These are phyloP conservation scores for Aureobasidium sp. DNA, from an alignment of 2,329 filamentous ascomycete genomes.

Conservation along the genomic window DNA sequence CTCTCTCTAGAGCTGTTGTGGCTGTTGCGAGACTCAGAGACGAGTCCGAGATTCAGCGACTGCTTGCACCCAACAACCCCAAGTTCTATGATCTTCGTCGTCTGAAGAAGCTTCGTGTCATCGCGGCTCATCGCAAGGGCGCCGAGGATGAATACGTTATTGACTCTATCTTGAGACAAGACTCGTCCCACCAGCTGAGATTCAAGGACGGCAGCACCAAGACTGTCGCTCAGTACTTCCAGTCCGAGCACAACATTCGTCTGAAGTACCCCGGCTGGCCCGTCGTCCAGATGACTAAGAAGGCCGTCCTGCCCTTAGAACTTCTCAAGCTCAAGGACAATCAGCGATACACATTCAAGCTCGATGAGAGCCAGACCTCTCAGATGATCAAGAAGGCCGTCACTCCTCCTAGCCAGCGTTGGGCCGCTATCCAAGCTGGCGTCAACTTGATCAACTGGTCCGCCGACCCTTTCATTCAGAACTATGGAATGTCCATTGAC, in stretches of 20 bases:
- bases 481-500: constrained; percentile 67
- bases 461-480: constrained; percentile 58
- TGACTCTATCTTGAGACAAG: constrained; percentile 35
- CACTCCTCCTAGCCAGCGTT: constrained; percentile 62
- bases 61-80: neutral
- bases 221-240: constrained; percentile 52
- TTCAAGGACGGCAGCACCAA: constrained; percentile 28
- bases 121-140: constrained; percentile 30
- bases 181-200: constrained; percentile 37
- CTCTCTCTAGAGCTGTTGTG: constrained; percentile 27
- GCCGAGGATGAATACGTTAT: constrained; percentile 40
- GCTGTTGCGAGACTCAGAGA: constrained; percentile 20
- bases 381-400: constrained; percentile 93
- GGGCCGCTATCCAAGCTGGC: constrained; percentile 57
- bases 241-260: constrained; percentile 40
- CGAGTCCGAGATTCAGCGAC: constrained; percentile 21
- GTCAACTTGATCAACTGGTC: constrained; percentile 59
- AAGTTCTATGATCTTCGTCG: constrained; percentile 29
- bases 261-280: constrained; percentile 41
- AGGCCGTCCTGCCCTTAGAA: constrained; percentile 48
- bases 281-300: constrained; percentile 50
- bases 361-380: constrained; percentile 57
- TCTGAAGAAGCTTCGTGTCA: constrained; percentile 33
- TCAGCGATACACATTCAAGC: constrained; percentile 50
- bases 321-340: constrained; percentile 43